These are phyloP conservation scores for Fusarium sp. DNA, from an alignment of 2,329 filamentous ascomycete species.

Conservation along the genomic window DNA sequence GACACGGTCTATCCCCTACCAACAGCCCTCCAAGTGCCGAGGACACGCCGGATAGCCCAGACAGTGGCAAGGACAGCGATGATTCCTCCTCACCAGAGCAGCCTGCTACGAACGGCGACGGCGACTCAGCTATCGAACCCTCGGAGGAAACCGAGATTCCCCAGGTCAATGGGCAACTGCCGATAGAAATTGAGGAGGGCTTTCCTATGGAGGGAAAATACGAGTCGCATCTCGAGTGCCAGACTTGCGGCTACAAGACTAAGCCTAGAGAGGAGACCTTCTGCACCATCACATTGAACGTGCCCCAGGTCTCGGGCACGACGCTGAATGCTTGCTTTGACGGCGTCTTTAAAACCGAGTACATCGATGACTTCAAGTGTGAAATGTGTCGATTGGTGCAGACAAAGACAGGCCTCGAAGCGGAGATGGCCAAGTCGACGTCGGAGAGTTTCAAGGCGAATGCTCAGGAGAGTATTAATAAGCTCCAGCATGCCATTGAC, in stretches of 20 bases:
- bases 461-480: slow-evolving; percentile 71
- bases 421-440: slow-evolving; percentile 68
- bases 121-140: slow-evolving; percentile 44
- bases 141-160: slow-evolving; percentile 41
- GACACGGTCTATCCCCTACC: slow-evolving; percentile 45
- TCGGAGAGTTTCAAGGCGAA: slow-evolving; percentile 65
- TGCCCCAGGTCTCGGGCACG: slow-evolving; percentile 85
- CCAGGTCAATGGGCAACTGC: slow-evolving; percentile 43
- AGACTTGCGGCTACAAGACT: slow-evolving; percentile 90
- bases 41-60: slow-evolving; percentile 40
- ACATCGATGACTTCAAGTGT: slow-evolving; percentile 97
- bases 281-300: slow-evolving; percentile 90
- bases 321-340: slow-evolving; percentile 92
- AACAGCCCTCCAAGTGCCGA: slow-evolving; percentile 21
- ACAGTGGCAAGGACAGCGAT: slow-evolving; percentile 34
- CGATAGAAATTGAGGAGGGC: slow-evolving; percentile 70
- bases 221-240: slow-evolving; percentile 95
- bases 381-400: slow-evolving; percentile 91
- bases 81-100: slow-evolving; percentile 24
- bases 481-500: slow-evolving; percentile 78
- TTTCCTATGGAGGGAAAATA: slow-evolving; percentile 94
- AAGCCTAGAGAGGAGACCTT: slow-evolving; percentile 87
- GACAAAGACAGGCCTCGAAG: slow-evolving; percentile 74
- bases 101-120: slow-evolving; percentile 18
- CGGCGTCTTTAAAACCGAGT: slow-evolving; percentile 92